Percentiles rank a stretch among this genome's conserved stretches.
These are phyloP conservation scores for Mycena venus DNA, from an alignment of 768 basidiomycete species.

Conservation along the genomic window DNA sequence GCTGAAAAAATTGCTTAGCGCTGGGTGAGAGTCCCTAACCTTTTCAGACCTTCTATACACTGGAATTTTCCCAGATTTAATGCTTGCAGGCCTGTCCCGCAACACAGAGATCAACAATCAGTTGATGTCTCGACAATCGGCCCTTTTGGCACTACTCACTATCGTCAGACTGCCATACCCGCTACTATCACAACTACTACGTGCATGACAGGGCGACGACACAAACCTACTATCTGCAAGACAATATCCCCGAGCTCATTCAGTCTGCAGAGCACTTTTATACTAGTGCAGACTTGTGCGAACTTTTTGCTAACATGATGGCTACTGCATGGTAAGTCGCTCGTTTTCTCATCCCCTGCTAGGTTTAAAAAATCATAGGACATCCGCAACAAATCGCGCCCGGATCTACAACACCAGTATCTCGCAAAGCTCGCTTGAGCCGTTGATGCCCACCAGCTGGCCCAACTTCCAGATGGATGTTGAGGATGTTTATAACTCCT, in stretches of 20 bases:
- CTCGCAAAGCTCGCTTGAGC: neutral
- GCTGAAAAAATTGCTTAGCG: no score
- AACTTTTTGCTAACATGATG: slow-evolving; percentile 28
- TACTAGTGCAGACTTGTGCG: slow-evolving; percentile 2
- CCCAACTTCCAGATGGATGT: slow-evolving; percentile 23
- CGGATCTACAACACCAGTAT: slow-evolving; percentile 42
- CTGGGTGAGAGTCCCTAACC: no score
- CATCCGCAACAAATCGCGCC: slow-evolving; percentile 32
- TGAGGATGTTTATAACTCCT: slow-evolving; percentile 42
- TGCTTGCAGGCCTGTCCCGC: no score
- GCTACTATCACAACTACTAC: slow-evolving; percentile 44
- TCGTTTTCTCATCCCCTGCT: neutral
- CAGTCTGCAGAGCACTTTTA: slow-evolving; percentile 30
- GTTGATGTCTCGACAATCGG: no score
- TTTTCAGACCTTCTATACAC: no score
- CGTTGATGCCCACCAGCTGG: slow-evolving; percentile 30
- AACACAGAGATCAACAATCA: no score
- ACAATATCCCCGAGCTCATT: slow-evolving; percentile 30
- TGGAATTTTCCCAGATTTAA: slow-evolving; percentile 33
- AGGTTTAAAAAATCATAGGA: slow-evolving; percentile 26
- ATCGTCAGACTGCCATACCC: slow-evolving; percentile 40
- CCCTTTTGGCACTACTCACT: neutral
- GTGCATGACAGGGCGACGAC: slow-evolving; percentile 34
- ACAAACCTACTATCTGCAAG: slow-evolving; percentile 35
- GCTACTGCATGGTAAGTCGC: slow-evolving; percentile 19